Percentiles rank a stretch among this genome's conserved stretches.
These are phyloP conservation scores for Bruguiera sexangula DNA, from an alignment of 345 rosid species.

Conservation along the genomic window DNA sequence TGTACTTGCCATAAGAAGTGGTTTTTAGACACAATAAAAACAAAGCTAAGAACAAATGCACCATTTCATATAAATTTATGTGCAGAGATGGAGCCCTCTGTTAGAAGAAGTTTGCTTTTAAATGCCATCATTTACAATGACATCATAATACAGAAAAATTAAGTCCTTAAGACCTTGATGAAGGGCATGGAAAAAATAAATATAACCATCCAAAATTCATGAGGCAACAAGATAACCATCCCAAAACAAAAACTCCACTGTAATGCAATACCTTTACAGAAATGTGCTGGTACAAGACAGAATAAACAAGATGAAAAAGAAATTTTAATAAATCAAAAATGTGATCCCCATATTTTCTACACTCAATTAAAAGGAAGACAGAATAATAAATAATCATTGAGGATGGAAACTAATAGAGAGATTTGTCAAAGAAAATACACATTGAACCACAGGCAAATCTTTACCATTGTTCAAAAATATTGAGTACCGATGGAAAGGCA, in stretches of 20 bases:
- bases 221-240: neutral
- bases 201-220: neutral
- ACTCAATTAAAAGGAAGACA: neutral
- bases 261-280: too few relatives aligned
- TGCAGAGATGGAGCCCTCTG: neutral
- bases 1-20: neutral
- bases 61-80: neutral
- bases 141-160: neutral
- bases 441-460: neutral
- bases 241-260: neutral
- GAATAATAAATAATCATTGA: neutral
- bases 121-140: neutral
- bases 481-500: neutral
- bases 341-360: neutral
- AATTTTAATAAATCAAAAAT: constrained; percentile 2
- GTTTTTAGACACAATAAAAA: too few relatives aligned
- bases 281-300: too few relatives aligned
- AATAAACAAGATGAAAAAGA: neutral
- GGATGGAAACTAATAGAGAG: neutral
- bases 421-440: neutral
- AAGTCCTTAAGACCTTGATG: neutral
- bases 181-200: neutral
- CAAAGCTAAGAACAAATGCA: neutral
- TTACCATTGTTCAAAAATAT: neutral
- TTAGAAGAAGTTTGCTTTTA: neutral